Percentiles rank a stretch among this genome's conserved stretches.
phyloP scores from a whole-genome alignment of 1,284 basidiomycete genomes.

The Xanthoconium separans region DNA sequence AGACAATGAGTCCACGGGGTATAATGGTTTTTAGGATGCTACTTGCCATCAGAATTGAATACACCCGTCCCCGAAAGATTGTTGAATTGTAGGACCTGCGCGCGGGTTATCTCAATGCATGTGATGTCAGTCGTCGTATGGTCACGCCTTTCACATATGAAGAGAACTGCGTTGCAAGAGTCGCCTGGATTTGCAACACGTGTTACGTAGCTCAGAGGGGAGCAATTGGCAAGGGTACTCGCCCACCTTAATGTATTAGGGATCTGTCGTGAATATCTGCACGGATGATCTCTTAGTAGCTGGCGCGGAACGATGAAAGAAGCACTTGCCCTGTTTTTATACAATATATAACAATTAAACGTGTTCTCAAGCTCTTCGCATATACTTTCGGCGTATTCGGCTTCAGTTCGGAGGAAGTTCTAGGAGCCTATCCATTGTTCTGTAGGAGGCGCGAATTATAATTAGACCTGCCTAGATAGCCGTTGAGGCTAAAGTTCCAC shows the following conservation, averaged over 20 bases:
- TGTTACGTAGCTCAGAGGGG: background rate
- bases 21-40: background rate
- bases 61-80: slow-evolving; percentile 59
- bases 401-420: slow-evolving; percentile 24
- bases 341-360: slow-evolving; percentile 31
- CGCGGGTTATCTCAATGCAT: slow-evolving; percentile 16
- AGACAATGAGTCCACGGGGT: background rate
- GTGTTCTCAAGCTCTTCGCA: slow-evolving; percentile 30
- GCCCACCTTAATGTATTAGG: slow-evolving; percentile 41
- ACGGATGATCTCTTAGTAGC: background rate
- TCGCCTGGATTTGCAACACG: slow-evolving; percentile 23
- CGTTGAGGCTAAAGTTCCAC: slow-evolving; percentile 30
- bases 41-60: slow-evolving; percentile 58
- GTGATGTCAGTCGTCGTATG: background rate
- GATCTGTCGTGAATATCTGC: slow-evolving; percentile 38
- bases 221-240: background rate
- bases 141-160: slow-evolving; percentile 42
- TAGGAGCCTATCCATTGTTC: background rate
- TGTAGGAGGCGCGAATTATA: background rate
- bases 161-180: slow-evolving; percentile 40
- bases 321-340: slow-evolving; percentile 33
- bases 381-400: slow-evolving; percentile 22
- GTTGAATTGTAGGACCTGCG: slow-evolving; percentile 31
- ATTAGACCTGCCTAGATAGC: slow-evolving; percentile 32
- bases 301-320: background rate